A percentile compares a stretch with the other conserved stretches of the same genome.
Evolutionary conservation across 2,329 filamentous ascomycete species (phyloP).

Genomic region (Remersonia thermophila): DNA sequence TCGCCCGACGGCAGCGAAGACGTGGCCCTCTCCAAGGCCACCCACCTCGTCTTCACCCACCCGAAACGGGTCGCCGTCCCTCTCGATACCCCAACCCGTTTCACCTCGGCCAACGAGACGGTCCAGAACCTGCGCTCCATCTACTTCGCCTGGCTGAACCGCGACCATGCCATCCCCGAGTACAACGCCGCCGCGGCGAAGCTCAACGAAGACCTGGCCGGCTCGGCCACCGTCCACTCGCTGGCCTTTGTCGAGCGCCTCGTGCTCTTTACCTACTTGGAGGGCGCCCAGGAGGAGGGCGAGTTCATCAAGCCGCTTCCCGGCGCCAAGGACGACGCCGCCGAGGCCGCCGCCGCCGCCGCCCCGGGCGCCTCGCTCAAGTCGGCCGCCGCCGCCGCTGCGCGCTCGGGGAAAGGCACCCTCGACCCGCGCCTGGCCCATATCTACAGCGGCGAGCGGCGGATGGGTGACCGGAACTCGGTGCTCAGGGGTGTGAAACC

Average conservation of each 20-base stretch:
- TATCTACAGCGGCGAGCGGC: slow-evolving; percentile 84
- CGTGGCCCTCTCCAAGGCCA: slow-evolving; percentile 60
- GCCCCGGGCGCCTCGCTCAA: slow-evolving; percentile 23
- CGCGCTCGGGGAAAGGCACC: slow-evolving; percentile 48
- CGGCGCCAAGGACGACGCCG: slow-evolving; percentile 41
- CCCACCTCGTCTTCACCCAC: slow-evolving; percentile 61
- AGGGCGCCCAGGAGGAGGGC: slow-evolving; percentile 77
- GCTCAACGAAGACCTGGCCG: slow-evolving; percentile 65
- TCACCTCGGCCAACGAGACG: slow-evolving; percentile 57
- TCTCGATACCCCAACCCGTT: slow-evolving; percentile 68
- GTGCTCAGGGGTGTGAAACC: slow-evolving; percentile 78
- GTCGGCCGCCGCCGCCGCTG: slow-evolving; percentile 30
- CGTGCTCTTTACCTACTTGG: slow-evolving; percentile 86
- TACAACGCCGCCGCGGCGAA: slow-evolving; percentile 77
- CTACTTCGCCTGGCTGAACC: slow-evolving; percentile 92
- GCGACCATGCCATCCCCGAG: slow-evolving; percentile 77
- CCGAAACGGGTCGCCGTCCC: slow-evolving; percentile 50
- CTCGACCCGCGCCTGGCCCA: slow-evolving; percentile 72
- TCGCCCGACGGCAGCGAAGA: slow-evolving; percentile 49
- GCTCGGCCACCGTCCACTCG: slow-evolving; percentile 65
- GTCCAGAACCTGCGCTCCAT: slow-evolving; percentile 83
- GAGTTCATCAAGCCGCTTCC: slow-evolving; percentile 84
- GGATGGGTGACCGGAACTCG: slow-evolving; percentile 86
- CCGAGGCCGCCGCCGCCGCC: slow-evolving; percentile 27
- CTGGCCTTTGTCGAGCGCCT: slow-evolving; percentile 83